phyloP scores from a whole-genome alignment of 2,329 filamentous ascomycete species.

The Verticillium dahliae region DNA sequence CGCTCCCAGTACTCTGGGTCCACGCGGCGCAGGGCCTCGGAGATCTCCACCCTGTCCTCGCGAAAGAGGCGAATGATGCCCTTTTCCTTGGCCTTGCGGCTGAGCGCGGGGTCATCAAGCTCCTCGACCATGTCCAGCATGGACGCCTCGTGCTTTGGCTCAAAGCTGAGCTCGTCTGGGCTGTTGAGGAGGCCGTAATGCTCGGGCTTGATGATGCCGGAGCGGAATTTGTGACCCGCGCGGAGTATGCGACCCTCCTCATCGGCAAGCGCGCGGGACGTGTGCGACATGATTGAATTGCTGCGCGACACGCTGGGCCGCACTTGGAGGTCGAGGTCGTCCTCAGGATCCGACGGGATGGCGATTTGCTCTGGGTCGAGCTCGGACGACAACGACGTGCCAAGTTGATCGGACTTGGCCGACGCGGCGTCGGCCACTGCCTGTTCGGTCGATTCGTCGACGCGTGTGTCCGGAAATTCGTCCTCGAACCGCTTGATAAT shows the following conservation, averaged over 20 bases:
- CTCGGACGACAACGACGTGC: conserved; percentile 21
- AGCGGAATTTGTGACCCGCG: conserved; percentile 50
- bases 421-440: conserved; percentile 16
- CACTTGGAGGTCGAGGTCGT: conserved; percentile 38
- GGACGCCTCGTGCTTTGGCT: conserved; percentile 43
- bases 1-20: conserved; percentile 61
- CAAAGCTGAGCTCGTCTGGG: conserved; percentile 41
- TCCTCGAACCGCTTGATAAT: conserved; percentile 96
- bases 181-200: conserved; percentile 42
- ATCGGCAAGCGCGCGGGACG: conserved; percentile 45
- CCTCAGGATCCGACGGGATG: conserved; percentile 39
- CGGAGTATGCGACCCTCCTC: conserved; percentile 52
- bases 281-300: conserved; percentile 43
- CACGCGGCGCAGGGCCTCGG: conserved; percentile 44
- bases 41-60: conserved; percentile 46
- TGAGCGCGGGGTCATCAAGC: conserved; percentile 52
- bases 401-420: conserved; percentile 17
- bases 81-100: conserved; percentile 44
- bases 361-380: conserved; percentile 25
- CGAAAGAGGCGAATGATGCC: conserved; percentile 58
- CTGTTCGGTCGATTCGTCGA: conserved; percentile 16
- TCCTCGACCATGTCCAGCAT: conserved; percentile 59
- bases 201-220: conserved; percentile 44
- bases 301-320: conserved; percentile 38
- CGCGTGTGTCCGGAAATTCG: conserved; percentile 85